Evolutionary conservation across 1,139 yeast genomes (phyloP), one percentile per base, ranked within the genome.

Genomic region (Spathaspora sp.): DNA sequence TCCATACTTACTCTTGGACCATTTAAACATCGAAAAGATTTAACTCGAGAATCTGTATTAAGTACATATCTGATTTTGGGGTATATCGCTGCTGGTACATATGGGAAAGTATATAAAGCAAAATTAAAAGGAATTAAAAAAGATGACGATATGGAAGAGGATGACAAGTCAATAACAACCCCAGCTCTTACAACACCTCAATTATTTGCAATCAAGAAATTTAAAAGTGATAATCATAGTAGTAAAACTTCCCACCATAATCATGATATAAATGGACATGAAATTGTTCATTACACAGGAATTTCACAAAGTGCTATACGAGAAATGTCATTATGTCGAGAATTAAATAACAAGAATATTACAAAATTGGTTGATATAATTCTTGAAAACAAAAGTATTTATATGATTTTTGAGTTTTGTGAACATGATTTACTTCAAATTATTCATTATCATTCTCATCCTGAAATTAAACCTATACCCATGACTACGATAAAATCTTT

Each of bases 11-110:
- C 93, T 0, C 74, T 86, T 23, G 88, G 83, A 0, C 91, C 93
- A 0, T 87, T 85, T 60, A 77, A 82, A 50, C 79, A 78, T 46
- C 77, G 97, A 39, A 86, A 86, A 59, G 96, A 89, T 60, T 65
- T 78, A 31, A 70, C 81, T 3, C 69, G 96, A 46, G 77, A 80
- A 39, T 82, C 89, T 5, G 96, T 93, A 2, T 68, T 89, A 25
- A 84, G 86, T 41, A 86, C 86, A 55, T 93, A 91, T 64, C 91
- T 86, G 52, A 86, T 95, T 51, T 70, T 89, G 27, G 99, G 99
- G 0, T 93, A 93, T 65, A 95, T 93, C 51, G 99, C 99, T 0
- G 97, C 99, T 0, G 99, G 99, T 36, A 93, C 99, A 0, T 93
- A 93, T 64, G 99, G 99, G 47, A 84, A 95, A 54, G 99, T 93